A percentile compares a stretch with the other conserved stretches of the same genome.
These are phyloP conservation scores for Thelephora aurantiotincta DNA, from an alignment of 768 basidiomycete genomes.

Conservation along the genomic window DNA sequence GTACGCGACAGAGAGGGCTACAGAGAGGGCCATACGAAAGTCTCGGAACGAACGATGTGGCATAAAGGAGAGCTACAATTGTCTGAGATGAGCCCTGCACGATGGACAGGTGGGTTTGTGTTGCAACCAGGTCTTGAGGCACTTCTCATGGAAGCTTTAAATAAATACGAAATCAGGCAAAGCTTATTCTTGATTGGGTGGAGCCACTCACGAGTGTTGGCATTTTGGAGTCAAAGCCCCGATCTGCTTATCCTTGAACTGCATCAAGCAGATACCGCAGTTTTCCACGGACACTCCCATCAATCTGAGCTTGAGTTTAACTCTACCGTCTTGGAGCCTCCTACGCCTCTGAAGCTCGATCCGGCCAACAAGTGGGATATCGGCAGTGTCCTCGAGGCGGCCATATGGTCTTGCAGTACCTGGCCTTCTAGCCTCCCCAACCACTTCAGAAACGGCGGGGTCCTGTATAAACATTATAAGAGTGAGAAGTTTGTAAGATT, in stretches of 20 bases:
- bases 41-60: too few relatives aligned
- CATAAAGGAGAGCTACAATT: too few relatives aligned
- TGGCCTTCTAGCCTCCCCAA: conserved; percentile 21
- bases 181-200: conserved; percentile 2
- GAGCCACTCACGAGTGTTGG: conserved; percentile 33
- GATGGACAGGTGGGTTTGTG: conserved; percentile 50
- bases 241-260: conserved; percentile 46
- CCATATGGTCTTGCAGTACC: background rate
- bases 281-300: conserved; percentile 50
- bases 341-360: conserved; percentile 47
- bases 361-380: conserved; percentile 9
- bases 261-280: conserved; percentile 61
- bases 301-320: conserved; percentile 56
- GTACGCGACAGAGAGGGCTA: too few relatives aligned
- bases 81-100: conserved; percentile 33
- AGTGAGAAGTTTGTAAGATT: conserved; percentile 9
- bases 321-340: conserved; percentile 45
- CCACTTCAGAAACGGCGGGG: conserved; percentile 42
- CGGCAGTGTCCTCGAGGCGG: background rate
- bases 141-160: conserved; percentile 43
- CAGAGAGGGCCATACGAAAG: too few relatives aligned
- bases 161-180: background rate
- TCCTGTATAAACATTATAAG: conserved; percentile 22
- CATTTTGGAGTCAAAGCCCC: conserved; percentile 45
- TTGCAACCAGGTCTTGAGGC: conserved; percentile 48